Conservation (phyloP, 352 stramenopile species). For the Phytopythium chamaehyphon region DNA sequence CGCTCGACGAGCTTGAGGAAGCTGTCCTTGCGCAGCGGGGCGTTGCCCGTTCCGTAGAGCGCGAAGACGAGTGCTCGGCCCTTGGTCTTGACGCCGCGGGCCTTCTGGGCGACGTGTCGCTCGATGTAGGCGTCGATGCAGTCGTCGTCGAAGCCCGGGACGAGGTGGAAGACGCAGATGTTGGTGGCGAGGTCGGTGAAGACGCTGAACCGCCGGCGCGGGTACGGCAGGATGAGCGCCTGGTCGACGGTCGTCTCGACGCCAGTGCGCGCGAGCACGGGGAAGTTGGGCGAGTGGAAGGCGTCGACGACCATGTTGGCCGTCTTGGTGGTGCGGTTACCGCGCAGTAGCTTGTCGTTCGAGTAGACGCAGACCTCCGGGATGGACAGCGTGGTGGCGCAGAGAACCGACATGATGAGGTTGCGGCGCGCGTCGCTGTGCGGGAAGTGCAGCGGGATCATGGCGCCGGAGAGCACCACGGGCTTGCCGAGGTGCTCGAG, state of each 20-base stretch:
- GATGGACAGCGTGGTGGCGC: conserved; percentile 68
- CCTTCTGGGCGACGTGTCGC: conserved; percentile 40
- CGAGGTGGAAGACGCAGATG: conserved; percentile 90
- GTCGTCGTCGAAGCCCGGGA: conserved; percentile 85
- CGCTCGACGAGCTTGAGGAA: conserved; percentile 86
- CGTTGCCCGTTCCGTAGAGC: conserved; percentile 96
- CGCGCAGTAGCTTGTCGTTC: conserved; percentile 93
- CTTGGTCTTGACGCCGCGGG: conserved; percentile 9
- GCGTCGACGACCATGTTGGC: conserved; percentile 93
- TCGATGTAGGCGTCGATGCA: conserved; percentile 82
- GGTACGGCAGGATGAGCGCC: conserved; percentile 86
- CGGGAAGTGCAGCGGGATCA: conserved; percentile 95
- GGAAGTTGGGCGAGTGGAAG: conserved; percentile 97
- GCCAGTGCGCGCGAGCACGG: conserved; percentile 90
- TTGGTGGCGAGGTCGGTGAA: conserved; percentile 91
- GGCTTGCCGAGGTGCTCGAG: conserved; percentile 96
- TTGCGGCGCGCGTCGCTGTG: conserved; percentile 97
- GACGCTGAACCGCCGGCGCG: conserved; percentile 82
- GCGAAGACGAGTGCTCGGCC: conserved; percentile 88
- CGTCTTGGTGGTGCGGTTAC: conserved; percentile 95
- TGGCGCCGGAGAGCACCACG: conserved; percentile 93
- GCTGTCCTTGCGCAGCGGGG: conserved; percentile 82
- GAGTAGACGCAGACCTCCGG: conserved; percentile 94
- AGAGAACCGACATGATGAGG: conserved; percentile 94
- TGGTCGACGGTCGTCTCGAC: conserved; percentile 92